A percentile compares a stretch with the other conserved stretches of the same genome.
Evolutionary conservation across 805 yeast species (phyloP).

Genomic region (Monosporozyma aerobia): DNA sequence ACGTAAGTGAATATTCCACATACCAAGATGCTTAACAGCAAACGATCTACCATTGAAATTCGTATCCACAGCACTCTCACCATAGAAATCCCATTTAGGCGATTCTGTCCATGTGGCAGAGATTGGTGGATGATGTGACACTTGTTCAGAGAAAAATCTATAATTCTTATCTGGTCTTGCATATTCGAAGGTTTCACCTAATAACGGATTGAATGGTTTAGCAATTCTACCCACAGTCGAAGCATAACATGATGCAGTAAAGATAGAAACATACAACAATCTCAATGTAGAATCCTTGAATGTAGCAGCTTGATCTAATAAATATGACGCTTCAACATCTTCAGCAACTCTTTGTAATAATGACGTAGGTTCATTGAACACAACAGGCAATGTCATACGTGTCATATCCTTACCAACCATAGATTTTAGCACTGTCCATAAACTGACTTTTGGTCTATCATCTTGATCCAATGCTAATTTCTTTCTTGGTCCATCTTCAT

Average conservation of each 20-base stretch:
- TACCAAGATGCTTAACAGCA: conserved; percentile 85
- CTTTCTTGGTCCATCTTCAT: conserved; percentile 72
- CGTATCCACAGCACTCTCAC: conserved; percentile 85
- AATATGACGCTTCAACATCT: conserved; percentile 78
- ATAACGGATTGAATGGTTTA: conserved; percentile 89
- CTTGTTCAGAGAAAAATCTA: conserved; percentile 84
- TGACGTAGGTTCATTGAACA: conserved; percentile 92
- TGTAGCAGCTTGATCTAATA: conserved; percentile 68
- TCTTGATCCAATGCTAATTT: conserved; percentile 66
- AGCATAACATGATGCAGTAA: conserved; percentile 90
- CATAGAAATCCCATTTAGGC: conserved; percentile 87
- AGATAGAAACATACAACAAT: conserved; percentile 80
- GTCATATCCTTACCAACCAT: conserved; percentile 98
- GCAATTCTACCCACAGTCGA: conserved; percentile 89
- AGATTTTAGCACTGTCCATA: conserved; percentile 90
- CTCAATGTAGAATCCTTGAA: conserved; percentile 71
- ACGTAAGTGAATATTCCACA: conserved; percentile 75
- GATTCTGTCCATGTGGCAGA: conserved; percentile 85
- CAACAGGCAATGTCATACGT: conserved; percentile 90
- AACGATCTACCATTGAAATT: conserved; percentile 86
- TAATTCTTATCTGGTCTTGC: conserved; percentile 80
- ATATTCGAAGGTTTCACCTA: conserved; percentile 93
- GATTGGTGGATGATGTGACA: conserved; percentile 94
- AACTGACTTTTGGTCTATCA: conserved; percentile 75
- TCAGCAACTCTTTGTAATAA: conserved; percentile 88